Evolutionary conservation across 1,284 basidiomycete species (phyloP).

Genomic region (Leccinum huronense): DNA sequence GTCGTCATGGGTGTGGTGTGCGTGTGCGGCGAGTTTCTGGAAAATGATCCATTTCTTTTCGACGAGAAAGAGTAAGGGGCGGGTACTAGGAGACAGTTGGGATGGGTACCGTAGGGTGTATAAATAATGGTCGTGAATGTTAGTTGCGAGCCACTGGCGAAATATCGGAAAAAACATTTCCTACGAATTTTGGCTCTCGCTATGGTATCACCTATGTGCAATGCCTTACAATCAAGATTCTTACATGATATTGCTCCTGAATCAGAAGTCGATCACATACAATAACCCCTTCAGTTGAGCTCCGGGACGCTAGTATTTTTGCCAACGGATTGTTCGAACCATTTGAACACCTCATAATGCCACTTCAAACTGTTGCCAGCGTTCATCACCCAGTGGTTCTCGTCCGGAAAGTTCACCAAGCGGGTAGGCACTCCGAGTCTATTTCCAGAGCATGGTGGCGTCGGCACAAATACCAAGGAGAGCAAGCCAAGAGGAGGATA

Average conservation of each 20-base stretch:
- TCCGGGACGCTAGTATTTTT: conserved; percentile 10
- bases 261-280: not conserved
- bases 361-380: conserved; percentile 80
- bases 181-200: conserved; percentile 1
- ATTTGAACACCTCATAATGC: conserved; percentile 87
- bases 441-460: not conserved
- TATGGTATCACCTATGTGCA: conserved; percentile 7
- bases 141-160: too few species aligned
- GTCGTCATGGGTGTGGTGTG: conserved; percentile 91
- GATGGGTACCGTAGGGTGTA: not conserved
- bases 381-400: conserved; percentile 89
- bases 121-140: too few species aligned
- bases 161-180: conserved; percentile 7
- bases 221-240: conserved; percentile 3
- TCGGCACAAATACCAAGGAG: conserved; percentile 1
- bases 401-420: conserved; percentile 87
- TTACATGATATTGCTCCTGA: not conserved
- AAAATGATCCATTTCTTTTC: conserved; percentile 99
- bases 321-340: conserved; percentile 78
- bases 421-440: conserved; percentile 78
- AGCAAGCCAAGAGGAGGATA: conserved; percentile 16
- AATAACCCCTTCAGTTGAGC: conserved; percentile 19
- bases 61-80: conserved; percentile 86
- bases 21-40: conserved; percentile 85
- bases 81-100: conserved; percentile 60